These are phyloP conservation scores for Pseudoperonospora humuli DNA, from an alignment of 352 stramenopile species.

Conservation along the genomic window DNA sequence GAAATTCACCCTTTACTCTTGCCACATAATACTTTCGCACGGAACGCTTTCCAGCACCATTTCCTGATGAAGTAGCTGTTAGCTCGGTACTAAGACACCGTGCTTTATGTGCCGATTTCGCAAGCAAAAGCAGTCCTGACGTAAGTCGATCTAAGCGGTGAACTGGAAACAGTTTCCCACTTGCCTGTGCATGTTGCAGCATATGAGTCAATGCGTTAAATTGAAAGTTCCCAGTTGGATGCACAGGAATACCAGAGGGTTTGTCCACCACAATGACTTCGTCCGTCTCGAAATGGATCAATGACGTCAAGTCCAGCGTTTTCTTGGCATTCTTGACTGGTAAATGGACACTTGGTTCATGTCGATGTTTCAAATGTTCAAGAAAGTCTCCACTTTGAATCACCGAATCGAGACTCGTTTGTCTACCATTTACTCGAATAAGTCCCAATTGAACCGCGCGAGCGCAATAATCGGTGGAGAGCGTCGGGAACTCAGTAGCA, in stretches of 20 bases:
- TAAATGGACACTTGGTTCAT: conserved; percentile 85
- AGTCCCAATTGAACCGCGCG: conserved; percentile 75
- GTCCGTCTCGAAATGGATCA: conserved; percentile 40
- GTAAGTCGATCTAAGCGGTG: conserved; percentile 93
- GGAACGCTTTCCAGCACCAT: conserved; percentile 8
- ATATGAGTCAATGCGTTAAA: conserved; percentile 83
- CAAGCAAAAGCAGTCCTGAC: conserved; percentile 58
- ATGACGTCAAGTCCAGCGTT: conserved; percentile 8
- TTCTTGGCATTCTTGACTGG: conserved; percentile 1
- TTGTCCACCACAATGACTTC: conserved; percentile 69
- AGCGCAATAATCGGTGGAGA: conserved; percentile 38
- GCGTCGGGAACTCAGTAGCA: conserved; percentile 37
- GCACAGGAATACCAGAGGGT: conserved; percentile 85
- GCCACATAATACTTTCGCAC: conserved; percentile 56
- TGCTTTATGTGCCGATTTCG: conserved; percentile 38
- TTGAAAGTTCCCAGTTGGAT: conserved; percentile 87
- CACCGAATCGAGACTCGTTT: conserved; percentile 39
- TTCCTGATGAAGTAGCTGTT: conserved; percentile 12
- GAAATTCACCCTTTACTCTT: conserved; percentile 38
- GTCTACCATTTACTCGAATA: conserved; percentile 79
- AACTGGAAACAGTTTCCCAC: conserved; percentile 55
- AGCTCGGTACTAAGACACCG: conserved; percentile 35
- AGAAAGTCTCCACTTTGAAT: conserved; percentile 85
- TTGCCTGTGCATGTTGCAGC: conserved; percentile 26
- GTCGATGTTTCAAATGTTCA: conserved; percentile 87